Conservation (phyloP, 2,329 filamentous ascomycete genomes). For the Didymella lethalis region DNA sequence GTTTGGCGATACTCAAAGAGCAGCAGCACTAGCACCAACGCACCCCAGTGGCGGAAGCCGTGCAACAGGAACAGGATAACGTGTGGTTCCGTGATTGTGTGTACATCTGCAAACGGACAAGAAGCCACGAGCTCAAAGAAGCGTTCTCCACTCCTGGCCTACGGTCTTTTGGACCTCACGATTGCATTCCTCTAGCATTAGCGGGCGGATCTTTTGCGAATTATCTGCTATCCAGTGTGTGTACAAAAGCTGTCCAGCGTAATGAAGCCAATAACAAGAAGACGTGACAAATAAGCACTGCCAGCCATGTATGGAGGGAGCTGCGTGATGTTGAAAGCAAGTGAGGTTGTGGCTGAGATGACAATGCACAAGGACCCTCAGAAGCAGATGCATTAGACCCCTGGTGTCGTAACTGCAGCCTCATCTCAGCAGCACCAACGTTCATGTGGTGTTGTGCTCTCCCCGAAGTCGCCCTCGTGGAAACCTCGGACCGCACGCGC, state of each 20-base stretch:
- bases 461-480: slow-evolving; percentile 15
- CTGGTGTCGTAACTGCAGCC: neutral
- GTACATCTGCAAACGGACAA: slow-evolving; percentile 22
- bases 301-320: neutral
- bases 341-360: neutral
- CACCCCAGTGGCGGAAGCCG: neutral
- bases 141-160: slow-evolving; percentile 12
- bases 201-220: slow-evolving; percentile 14
- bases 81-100: neutral
- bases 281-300: neutral
- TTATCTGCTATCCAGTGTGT: slow-evolving; percentile 5
- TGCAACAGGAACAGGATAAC: neutral
- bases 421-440: neutral
- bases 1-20: slow-evolving; percentile 9
- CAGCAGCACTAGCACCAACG: neutral
- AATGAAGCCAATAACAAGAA: slow-evolving; percentile 5
- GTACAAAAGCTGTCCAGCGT: slow-evolving; percentile 14
- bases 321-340: neutral
- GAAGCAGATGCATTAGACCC: neutral
- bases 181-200: slow-evolving; percentile 23
- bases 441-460: neutral
- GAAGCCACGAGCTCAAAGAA: slow-evolving; percentile 2
- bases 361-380: neutral
- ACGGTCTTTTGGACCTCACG: slow-evolving; percentile 2
- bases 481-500: slow-evolving; percentile 7